Percentiles rank a stretch among this genome's conserved stretches.
phyloP scores from a whole-genome alignment of 1,284 basidiomycete genomes.

The Bjerkandera adusta region DNA sequence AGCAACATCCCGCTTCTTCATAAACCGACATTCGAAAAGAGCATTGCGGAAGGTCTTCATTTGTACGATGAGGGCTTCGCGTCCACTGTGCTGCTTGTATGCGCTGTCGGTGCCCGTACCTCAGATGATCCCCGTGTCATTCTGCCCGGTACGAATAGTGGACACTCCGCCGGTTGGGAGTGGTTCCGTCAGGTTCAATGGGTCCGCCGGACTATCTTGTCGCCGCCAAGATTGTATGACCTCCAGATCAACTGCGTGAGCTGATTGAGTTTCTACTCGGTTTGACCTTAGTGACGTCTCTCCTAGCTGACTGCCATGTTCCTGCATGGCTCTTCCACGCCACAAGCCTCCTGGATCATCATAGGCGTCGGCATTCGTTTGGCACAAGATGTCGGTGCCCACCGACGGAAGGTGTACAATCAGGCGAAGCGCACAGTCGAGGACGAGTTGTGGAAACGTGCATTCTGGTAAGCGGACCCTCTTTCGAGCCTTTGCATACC shows the following conservation, averaged over 20 bases:
- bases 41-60: slow-evolving; percentile 57
- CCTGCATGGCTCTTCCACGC: slow-evolving; percentile 44
- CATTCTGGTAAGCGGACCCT: slow-evolving; percentile 61
- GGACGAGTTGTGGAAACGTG: slow-evolving; percentile 55
- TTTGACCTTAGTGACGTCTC: background rate
- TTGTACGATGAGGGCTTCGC: slow-evolving; percentile 61
- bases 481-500: slow-evolving; percentile 33
- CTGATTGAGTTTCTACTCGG: background rate
- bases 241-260: slow-evolving; percentile 57
- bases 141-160: slow-evolving; percentile 41
- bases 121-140: slow-evolving; percentile 68
- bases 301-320: slow-evolving; percentile 35
- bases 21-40: slow-evolving; percentile 68
- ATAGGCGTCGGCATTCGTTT: slow-evolving; percentile 50
- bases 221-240: slow-evolving; percentile 63
- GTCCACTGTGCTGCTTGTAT: slow-evolving; percentile 69
- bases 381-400: slow-evolving; percentile 42
- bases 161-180: slow-evolving; percentile 73
- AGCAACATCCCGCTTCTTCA: slow-evolving; percentile 73
- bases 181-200: slow-evolving; percentile 68
- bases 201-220: slow-evolving; percentile 54
- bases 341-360: slow-evolving; percentile 51
- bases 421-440: slow-evolving; percentile 28
- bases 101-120: slow-evolving; percentile 71
- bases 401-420: slow-evolving; percentile 35